Conservation (phyloP, 495 filamentous ascomycete species). For the Talaromyces proteolyticus region DNA sequence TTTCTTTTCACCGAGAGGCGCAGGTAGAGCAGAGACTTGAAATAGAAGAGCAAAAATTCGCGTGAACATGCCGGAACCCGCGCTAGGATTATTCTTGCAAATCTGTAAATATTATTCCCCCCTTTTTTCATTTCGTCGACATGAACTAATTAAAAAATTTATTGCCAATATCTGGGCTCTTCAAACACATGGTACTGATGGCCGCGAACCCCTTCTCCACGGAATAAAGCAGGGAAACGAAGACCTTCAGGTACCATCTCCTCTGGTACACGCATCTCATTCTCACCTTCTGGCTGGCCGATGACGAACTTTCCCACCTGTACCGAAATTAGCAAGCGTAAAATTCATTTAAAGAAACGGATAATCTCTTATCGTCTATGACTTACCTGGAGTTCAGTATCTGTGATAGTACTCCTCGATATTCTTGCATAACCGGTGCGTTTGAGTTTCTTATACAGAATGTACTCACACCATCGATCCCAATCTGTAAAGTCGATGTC, state of each 20-base stretch:
- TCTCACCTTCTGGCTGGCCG: conserved; percentile 58
- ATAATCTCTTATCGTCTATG: background rate
- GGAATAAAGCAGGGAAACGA: conserved; percentile 85
- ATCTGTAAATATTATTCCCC: background rate
- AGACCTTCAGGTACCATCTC: conserved; percentile 67
- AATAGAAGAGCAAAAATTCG: background rate
- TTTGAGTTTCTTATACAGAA: conserved; percentile 86
- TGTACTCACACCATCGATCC: conserved; percentile 99
- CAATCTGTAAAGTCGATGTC: conserved; percentile 92
- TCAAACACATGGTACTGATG: conserved; percentile 96
- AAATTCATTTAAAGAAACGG: background rate
- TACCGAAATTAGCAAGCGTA: conserved; percentile 13
- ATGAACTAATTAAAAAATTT: background rate
- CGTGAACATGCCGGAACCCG: background rate
- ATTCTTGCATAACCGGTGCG: conserved; percentile 87
- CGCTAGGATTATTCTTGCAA: background rate
- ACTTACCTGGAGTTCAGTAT: conserved; percentile 89
- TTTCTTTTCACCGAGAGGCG: background rate
- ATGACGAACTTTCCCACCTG: conserved; percentile 92
- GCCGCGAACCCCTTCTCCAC: conserved; percentile 78
- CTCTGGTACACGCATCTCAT: conserved; percentile 52
- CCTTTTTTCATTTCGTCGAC: background rate
- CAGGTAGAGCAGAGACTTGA: too few relatives aligned
- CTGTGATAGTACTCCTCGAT: conserved; percentile 85
- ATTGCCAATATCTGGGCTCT: conserved; percentile 72